Conservation (phyloP, 768 basidiomycete genomes). For the Pleurotus ostreatus region DNA sequence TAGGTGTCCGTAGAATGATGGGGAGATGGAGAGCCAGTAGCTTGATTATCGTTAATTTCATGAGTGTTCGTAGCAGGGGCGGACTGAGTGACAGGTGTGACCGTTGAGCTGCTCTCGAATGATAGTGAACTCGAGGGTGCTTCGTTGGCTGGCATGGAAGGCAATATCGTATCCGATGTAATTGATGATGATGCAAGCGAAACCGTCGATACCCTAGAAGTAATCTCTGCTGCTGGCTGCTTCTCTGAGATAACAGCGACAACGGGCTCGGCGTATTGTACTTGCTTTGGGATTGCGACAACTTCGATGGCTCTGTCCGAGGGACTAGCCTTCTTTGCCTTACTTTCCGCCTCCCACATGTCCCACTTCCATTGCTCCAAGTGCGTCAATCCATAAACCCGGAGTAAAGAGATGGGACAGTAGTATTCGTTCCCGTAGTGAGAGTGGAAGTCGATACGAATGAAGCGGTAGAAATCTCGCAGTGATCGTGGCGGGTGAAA, state of each 20-base stretch:
- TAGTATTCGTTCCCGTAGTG: constrained; percentile 96
- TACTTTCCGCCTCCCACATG: constrained; percentile 71
- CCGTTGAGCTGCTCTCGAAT: neutral
- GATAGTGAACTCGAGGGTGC: neutral
- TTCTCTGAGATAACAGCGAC: neutral
- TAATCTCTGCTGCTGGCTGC: neutral
- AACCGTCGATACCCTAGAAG: too few relatives aligned
- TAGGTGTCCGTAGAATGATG: constrained; percentile 13
- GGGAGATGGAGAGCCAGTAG: neutral
- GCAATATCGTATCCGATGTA: too few relatives aligned
- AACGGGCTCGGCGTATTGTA: neutral
- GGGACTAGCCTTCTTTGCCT: constrained; percentile 35
- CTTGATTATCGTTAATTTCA: neutral
- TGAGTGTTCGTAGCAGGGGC: neutral
- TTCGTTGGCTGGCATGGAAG: neutral
- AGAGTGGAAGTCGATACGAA: constrained; percentile 90
- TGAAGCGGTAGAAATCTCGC: constrained; percentile 86
- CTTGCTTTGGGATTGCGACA: neutral
- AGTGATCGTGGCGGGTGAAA: constrained; percentile 75
- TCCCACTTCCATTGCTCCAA: constrained; percentile 97
- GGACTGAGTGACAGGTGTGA: neutral
- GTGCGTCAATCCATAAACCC: constrained; percentile 94
- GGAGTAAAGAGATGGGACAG: constrained; percentile 88
- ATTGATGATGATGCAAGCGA: too few relatives aligned
- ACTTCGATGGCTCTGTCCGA: constrained; percentile 21